A percentile compares a stretch with the other conserved stretches of the same genome.
phyloP scores from a whole-genome alignment of 441 rosid species.

The Croton laevigatus region DNA sequence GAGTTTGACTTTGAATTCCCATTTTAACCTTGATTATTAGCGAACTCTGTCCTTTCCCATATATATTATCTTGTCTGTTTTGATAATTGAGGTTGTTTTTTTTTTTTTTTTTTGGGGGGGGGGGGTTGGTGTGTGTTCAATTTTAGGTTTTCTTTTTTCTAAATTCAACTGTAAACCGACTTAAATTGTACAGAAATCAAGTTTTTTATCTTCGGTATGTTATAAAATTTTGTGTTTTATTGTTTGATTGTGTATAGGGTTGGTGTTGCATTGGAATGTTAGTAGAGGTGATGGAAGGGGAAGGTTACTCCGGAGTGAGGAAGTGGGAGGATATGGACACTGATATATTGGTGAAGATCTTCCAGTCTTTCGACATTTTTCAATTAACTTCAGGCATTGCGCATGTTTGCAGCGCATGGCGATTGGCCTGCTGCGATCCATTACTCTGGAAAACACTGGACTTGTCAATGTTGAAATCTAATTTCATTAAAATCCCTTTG shows the following conservation, averaged over 20 bases:
- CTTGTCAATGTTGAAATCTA: slow-evolving; percentile 60
- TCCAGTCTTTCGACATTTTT: slow-evolving; percentile 51
- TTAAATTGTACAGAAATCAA: background rate
- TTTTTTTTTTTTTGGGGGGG: no score
- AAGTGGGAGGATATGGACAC: slow-evolving; percentile 84
- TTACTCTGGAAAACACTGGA: slow-evolving; percentile 78
- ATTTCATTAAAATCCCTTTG: slow-evolving; percentile 64
- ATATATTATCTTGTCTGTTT: background rate
- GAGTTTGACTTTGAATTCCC: background rate
- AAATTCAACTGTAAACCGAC: background rate
- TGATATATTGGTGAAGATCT: slow-evolving; percentile 65
- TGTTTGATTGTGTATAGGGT: slow-evolving; percentile 22
- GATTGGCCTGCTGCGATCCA: slow-evolving; percentile 75
- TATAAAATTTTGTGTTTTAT: background rate
- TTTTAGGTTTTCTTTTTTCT: background rate
- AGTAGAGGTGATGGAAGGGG: slow-evolving; percentile 44
- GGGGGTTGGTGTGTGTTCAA: no score
- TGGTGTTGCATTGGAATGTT: slow-evolving; percentile 24
- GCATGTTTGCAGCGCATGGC: slow-evolving; percentile 78
- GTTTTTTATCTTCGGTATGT: background rate
- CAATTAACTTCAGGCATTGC: slow-evolving; percentile 64
- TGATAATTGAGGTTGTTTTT: background rate
- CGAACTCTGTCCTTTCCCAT: background rate
- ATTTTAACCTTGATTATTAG: background rate
- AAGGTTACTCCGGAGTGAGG: slow-evolving; percentile 30